Conservation (phyloP, 2,329 filamentous ascomycete species). For the Trichophyton equinum region DNA sequence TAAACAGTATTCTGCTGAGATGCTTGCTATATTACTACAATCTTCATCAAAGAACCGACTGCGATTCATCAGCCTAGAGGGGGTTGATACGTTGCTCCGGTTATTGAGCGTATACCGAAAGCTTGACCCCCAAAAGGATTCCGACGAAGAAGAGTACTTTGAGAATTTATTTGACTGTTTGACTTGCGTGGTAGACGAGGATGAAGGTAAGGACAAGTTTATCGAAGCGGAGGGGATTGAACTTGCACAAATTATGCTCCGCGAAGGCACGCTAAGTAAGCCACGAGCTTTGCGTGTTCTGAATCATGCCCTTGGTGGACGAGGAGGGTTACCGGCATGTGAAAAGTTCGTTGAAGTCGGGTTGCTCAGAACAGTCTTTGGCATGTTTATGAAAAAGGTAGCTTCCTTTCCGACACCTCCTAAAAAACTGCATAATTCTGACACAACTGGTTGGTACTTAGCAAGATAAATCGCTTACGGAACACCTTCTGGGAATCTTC, state of each 20-base stretch:
- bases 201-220: constrained; percentile 64
- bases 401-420: background rate
- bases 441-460: constrained; percentile 20
- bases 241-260: constrained; percentile 79
- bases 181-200: constrained; percentile 65
- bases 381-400: constrained; percentile 70
- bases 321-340: constrained; percentile 51
- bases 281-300: constrained; percentile 64
- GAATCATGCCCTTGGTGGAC: constrained; percentile 63
- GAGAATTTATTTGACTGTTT: constrained; percentile 86
- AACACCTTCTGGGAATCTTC: constrained; percentile 78
- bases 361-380: constrained; percentile 74
- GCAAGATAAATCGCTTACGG: constrained; percentile 52
- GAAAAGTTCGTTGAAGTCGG: constrained; percentile 67
- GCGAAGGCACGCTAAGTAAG: constrained; percentile 75
- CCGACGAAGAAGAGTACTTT: constrained; percentile 86
- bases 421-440: constrained; percentile 9
- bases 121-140: constrained; percentile 70
- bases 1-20: constrained; percentile 86
- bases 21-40: constrained; percentile 79
- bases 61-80: constrained; percentile 52
- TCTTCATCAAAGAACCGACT: constrained; percentile 54
- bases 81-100: constrained; percentile 68
- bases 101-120: constrained; percentile 74
- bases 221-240: constrained; percentile 85